Percentiles rank a stretch among this genome's conserved stretches.
These are phyloP conservation scores for Ganoderma lucidum DNA, from an alignment of 1,284 basidiomycete genomes.

Conservation along the genomic window DNA sequence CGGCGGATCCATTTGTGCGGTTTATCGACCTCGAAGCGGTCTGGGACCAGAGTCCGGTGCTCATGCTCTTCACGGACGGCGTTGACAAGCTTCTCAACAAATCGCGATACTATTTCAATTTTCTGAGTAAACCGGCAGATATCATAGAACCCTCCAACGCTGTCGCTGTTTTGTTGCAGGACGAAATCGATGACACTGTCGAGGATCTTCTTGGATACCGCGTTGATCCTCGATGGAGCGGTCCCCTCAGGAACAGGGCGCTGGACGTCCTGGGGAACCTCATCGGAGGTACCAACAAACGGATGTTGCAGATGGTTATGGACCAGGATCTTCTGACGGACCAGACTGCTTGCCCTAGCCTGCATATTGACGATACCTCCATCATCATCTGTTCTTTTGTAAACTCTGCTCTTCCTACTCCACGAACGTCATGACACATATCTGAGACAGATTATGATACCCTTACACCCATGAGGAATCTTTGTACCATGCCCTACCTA, in stretches of 20 bases:
- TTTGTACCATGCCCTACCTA: background rate
- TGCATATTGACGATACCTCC: conserved; percentile 27
- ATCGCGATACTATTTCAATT: conserved; percentile 13
- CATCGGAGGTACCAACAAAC: conserved; percentile 17
- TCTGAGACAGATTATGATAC: background rate
- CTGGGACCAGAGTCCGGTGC: conserved; percentile 14
- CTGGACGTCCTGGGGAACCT: conserved; percentile 28
- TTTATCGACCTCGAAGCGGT: conserved; percentile 19
- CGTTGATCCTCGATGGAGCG: conserved; percentile 20
- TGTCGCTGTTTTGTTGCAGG: conserved; percentile 17
- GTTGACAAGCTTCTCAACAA: conserved; percentile 20
- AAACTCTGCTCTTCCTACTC: background rate
- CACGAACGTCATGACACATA: background rate
- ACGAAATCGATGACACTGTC: conserved; percentile 18
- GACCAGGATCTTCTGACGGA: conserved; percentile 14
- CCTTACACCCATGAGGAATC: background rate
- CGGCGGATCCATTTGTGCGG: conserved; percentile 18
- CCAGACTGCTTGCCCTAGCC: conserved; percentile 4
- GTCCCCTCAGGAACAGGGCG: conserved; percentile 16
- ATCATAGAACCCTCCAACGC: conserved; percentile 13
- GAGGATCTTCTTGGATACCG: conserved; percentile 17
- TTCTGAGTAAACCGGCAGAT: background rate
- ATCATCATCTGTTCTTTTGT: conserved; percentile 20
- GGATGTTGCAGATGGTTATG: conserved; percentile 18
- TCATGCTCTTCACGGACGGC: conserved; percentile 26